Percentiles rank a stretch among this genome's conserved stretches.
Conservation (phyloP, 441 rosid genomes). For the Jatropha podagrica region DNA sequence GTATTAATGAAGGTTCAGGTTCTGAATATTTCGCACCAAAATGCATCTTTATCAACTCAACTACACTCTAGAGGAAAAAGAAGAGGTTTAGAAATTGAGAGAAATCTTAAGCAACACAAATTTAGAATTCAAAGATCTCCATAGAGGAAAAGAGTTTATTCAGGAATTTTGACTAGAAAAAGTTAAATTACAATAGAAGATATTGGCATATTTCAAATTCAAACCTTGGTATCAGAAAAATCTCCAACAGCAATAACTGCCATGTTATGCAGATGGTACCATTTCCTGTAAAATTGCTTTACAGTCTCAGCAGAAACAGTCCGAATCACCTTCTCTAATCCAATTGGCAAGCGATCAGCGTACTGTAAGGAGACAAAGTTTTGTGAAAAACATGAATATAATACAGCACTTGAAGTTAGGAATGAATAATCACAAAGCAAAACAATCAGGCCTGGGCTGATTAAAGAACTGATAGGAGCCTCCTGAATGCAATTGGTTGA, state of each 20-base stretch:
- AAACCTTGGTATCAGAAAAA: slow-evolving; percentile 81
- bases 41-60: slow-evolving; percentile 79
- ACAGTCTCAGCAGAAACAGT: slow-evolving; percentile 75
- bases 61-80: slow-evolving; percentile 53
- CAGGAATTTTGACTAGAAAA: slow-evolving; percentile 17
- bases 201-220: slow-evolving; percentile 14
- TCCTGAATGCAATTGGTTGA: slow-evolving; percentile 9
- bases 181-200: slow-evolving; percentile 14
- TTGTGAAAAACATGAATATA: slow-evolving; percentile 10
- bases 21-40: slow-evolving; percentile 57
- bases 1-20: slow-evolving; percentile 50
- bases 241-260: slow-evolving; percentile 96
- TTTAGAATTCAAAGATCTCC: neutral
- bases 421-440: slow-evolving; percentile 12
- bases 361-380: slow-evolving; percentile 51
- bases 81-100: neutral
- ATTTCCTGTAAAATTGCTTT: slow-evolving; percentile 70
- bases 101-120: neutral
- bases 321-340: slow-evolving; percentile 86
- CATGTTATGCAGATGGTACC: slow-evolving; percentile 88
- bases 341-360: slow-evolving; percentile 93
- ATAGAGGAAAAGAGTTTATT: slow-evolving; percentile 8
- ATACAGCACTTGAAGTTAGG: neutral
- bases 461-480: neutral
- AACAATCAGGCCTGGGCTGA: neutral